phyloP scores from a whole-genome alignment of 2,329 filamentous ascomycete species.

The Sphaerulina populicola region DNA sequence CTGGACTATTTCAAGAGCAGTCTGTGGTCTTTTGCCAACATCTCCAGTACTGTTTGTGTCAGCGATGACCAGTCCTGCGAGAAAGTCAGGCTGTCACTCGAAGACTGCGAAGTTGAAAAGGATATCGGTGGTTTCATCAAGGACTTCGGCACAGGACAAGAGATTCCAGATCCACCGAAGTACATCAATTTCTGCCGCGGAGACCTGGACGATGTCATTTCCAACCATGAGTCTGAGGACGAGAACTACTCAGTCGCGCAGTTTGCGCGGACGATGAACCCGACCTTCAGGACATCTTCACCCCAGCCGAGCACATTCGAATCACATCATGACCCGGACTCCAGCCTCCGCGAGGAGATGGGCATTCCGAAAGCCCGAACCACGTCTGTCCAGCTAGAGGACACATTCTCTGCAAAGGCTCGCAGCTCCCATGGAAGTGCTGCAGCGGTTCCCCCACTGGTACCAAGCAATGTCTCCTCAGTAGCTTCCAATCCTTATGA shows the following conservation, averaged over 20 bases:
- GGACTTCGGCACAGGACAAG: constrained; percentile 83
- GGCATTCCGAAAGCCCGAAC: constrained; percentile 42
- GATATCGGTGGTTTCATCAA: constrained; percentile 86
- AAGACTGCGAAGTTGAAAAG: constrained; percentile 93
- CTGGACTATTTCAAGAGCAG: constrained; percentile 97
- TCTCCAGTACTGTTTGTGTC: constrained; percentile 92
- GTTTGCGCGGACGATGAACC: constrained; percentile 90
- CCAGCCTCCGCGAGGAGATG: constrained; percentile 61
- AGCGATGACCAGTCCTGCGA: constrained; percentile 93
- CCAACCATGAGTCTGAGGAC: constrained; percentile 69
- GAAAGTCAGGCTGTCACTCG: constrained; percentile 84
- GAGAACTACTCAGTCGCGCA: constrained; percentile 90
- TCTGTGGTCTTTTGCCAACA: constrained; percentile 95
- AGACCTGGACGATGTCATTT: constrained; percentile 69
- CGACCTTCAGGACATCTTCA: constrained; percentile 89
- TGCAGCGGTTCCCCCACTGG: constrained; percentile 18
- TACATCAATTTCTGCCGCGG: constrained; percentile 99
- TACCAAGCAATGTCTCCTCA: constrained; percentile 21
- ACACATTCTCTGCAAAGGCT: constrained; percentile 24
- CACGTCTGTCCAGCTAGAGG: constrained; percentile 28
- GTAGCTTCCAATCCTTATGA: constrained; percentile 32
- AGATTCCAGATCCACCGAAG: constrained; percentile 92
- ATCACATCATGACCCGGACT: constrained; percentile 81
- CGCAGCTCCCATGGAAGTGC: constrained; percentile 28
- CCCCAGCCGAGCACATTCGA: constrained; percentile 89